phyloP scores from a whole-genome alignment of 106 monocot species.

The Allium sativum region DNA sequence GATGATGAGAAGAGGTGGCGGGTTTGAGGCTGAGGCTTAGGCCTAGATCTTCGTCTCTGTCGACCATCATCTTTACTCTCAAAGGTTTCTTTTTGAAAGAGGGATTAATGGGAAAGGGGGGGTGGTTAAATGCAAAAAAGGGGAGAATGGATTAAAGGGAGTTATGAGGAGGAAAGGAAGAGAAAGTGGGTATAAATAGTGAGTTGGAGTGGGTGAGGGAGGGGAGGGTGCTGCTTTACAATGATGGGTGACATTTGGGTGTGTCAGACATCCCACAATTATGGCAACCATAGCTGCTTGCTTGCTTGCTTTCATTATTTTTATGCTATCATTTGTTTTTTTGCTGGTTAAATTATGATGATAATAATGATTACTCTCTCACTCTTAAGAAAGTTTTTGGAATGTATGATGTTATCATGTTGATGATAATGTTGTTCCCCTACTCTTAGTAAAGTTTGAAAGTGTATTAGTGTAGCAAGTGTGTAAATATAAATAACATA shows the following conservation, averaged over 20 bases:
- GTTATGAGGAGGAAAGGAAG: not conserved
- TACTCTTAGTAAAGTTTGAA: too few species aligned
- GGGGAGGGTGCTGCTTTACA: not conserved
- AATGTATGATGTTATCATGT: too few species aligned
- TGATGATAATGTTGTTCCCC: too few species aligned
- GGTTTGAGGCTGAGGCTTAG: slow-evolving; percentile 15
- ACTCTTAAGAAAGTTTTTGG: too few species aligned
- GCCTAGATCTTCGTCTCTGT: slow-evolving; percentile 16
- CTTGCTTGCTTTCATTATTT: not conserved
- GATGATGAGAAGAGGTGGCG: not conserved
- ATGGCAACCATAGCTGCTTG: slow-evolving; percentile 4
- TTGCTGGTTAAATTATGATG: too few species aligned
- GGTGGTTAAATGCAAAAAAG: not conserved
- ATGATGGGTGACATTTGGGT: slow-evolving; percentile 5
- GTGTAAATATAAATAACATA: too few species aligned
- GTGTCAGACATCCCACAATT: not conserved
- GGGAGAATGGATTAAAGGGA: not conserved
- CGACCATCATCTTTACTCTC: slow-evolving; percentile 8
- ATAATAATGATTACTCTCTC: too few species aligned
- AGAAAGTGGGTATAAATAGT: not conserved
- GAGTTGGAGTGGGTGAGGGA: not conserved
- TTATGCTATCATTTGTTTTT: not conserved
- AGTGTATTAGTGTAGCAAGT: too few species aligned
- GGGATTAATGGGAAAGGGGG: not conserved
- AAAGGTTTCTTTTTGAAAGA: not conserved